These are phyloP conservation scores for Trichoderma gamsii DNA, from an alignment of 495 filamentous ascomycete genomes.

Conservation along the genomic window DNA sequence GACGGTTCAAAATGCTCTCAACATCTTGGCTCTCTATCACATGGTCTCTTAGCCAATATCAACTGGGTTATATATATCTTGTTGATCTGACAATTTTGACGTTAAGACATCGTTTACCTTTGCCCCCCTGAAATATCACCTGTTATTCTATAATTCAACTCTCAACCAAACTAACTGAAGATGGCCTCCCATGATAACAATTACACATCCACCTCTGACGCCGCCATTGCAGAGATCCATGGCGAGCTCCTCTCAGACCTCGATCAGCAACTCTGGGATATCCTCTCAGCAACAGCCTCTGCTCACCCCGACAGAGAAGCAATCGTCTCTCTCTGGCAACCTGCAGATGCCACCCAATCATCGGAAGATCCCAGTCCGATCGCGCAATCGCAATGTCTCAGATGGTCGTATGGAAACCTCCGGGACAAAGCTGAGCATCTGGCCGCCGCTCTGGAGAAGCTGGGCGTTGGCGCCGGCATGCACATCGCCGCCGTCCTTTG, in stretches of 20 bases:
- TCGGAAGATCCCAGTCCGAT: not conserved
- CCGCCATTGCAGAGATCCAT: conserved; percentile 16
- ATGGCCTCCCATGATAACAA: not conserved
- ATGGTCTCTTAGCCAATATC: no score
- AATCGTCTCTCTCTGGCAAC: conserved; percentile 23
- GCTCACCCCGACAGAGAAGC: conserved; percentile 18
- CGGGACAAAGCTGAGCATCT: conserved; percentile 14
- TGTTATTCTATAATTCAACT: not conserved
- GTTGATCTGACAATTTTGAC: not conserved
- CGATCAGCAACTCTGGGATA: conserved; percentile 19
- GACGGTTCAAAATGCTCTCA: not conserved
- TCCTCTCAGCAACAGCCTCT: conserved; percentile 17
- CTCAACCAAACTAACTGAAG: not conserved
- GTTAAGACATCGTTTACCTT: not conserved
- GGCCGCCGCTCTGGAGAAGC: conserved; percentile 15
- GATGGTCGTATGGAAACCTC: conserved; percentile 20
- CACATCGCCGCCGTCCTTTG: conserved; percentile 26
- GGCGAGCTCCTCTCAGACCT: conserved; percentile 18
- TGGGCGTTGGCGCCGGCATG: conserved; percentile 15
- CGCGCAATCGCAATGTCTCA: conserved; percentile 10
- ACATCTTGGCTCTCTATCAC: not conserved
- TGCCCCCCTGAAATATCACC: not conserved
- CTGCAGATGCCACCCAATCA: not conserved
- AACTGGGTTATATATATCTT: not conserved
- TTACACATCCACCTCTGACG: not conserved